These are phyloP conservation scores for Leptosphaerulina australis DNA, from an alignment of 2,329 filamentous ascomycete genomes.

Conservation along the genomic window DNA sequence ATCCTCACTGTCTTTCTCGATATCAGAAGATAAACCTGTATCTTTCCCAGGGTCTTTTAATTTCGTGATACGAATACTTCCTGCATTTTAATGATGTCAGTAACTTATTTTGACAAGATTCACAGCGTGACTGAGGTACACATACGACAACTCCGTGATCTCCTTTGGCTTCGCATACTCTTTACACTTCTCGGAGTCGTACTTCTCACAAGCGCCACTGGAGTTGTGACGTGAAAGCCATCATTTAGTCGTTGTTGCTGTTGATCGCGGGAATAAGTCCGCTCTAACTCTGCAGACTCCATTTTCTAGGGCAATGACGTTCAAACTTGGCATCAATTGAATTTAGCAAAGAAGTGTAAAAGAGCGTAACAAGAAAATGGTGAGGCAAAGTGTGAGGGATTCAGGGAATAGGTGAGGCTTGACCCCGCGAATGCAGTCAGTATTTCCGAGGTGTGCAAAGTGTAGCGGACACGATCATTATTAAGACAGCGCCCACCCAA, in stretches of 20 bases:
- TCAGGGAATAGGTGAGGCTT: not conserved
- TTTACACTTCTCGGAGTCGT: constrained; percentile 31
- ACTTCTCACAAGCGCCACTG: constrained; percentile 37
- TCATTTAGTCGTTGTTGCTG: constrained; percentile 41
- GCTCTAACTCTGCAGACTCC: constrained; percentile 39
- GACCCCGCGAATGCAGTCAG: constrained; percentile 19
- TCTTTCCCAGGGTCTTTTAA: constrained; percentile 32
- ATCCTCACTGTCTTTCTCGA: constrained; percentile 34
- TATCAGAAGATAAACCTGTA: constrained; percentile 27
- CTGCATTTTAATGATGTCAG: constrained; percentile 23
- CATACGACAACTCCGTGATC: constrained; percentile 25
- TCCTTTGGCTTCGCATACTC: constrained; percentile 16
- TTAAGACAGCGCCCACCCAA: constrained; percentile 20
- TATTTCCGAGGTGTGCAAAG: constrained; percentile 19
- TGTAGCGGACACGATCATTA: constrained; percentile 11
- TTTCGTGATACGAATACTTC: constrained; percentile 23
- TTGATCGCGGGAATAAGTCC: constrained; percentile 44
- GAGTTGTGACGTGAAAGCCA: constrained; percentile 30
- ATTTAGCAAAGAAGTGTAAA: constrained; percentile 5
- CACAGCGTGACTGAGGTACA: not conserved
- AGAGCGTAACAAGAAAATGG: constrained; percentile 1
- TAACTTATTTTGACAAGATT: not conserved
- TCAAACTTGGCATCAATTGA: constrained; percentile 10
- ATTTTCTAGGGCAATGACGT: constrained; percentile 23
- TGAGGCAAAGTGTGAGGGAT: not conserved